These are phyloP conservation scores for Diplodia sapinea DNA, from an alignment of 2,329 filamentous ascomycete species.

Conservation along the genomic window DNA sequence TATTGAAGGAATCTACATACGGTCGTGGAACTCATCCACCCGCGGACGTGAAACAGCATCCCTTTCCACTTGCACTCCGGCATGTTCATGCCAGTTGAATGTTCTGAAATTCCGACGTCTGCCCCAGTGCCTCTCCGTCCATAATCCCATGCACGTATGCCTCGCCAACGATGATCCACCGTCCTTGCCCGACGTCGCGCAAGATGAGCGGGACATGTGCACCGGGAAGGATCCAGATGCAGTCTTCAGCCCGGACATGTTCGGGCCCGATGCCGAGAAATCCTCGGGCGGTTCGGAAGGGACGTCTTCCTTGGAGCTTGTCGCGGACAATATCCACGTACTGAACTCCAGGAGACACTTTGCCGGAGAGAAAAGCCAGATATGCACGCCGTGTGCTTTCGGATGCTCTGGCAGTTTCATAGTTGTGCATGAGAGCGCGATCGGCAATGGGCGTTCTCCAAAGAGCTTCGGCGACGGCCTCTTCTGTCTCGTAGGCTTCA, in stretches of 20 bases:
- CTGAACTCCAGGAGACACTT: background rate
- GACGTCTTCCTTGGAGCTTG: constrained; percentile 1
- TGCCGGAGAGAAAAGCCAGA: background rate
- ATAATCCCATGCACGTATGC: constrained; percentile 3
- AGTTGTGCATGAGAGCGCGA: background rate
- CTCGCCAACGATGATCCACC: background rate
- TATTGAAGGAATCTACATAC: too few relatives aligned
- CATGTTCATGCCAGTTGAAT: background rate
- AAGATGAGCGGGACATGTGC: background rate
- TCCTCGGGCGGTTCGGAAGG: background rate
- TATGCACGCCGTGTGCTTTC: background rate
- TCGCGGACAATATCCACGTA: background rate
- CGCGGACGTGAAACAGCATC: too few relatives aligned
- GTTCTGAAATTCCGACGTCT: background rate
- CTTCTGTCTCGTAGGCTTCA: background rate
- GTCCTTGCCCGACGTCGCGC: background rate
- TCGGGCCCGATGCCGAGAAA: background rate
- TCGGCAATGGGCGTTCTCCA: constrained; percentile 5
- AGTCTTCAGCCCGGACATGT: background rate
- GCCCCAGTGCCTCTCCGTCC: background rate
- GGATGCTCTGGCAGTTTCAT: constrained; percentile 1
- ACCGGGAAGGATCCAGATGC: background rate
- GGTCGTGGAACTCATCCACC: too few relatives aligned
- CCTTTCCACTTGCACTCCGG: too few relatives aligned
- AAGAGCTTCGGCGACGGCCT: background rate